Evolutionary conservation across 108 stramenopile species (phyloP).

Genomic region (Epithemia pelagica): DNA sequence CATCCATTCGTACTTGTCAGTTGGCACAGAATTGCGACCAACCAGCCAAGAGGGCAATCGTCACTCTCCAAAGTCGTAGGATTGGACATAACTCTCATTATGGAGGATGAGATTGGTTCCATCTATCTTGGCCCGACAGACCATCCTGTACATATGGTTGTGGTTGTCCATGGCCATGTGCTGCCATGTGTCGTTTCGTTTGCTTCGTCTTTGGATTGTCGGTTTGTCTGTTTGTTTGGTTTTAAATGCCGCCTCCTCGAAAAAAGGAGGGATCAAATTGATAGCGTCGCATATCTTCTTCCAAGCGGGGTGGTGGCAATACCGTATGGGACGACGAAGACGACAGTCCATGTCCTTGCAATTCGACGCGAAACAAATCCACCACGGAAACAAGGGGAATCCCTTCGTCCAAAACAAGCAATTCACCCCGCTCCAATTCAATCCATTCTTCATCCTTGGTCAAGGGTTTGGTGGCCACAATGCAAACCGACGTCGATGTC

Average conservation of each 20-base stretch:
- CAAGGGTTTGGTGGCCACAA: slow-evolving; percentile 79
- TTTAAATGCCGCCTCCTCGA: slow-evolving; percentile 33
- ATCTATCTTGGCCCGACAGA: too few relatives aligned
- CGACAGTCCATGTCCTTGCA: slow-evolving; percentile 47
- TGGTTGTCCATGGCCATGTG: too few relatives aligned
- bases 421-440: slow-evolving; percentile 54
- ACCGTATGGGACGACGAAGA: slow-evolving; percentile 9
- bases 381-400: slow-evolving; percentile 32
- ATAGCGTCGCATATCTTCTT: slow-evolving; percentile 38
- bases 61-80: too few relatives aligned
- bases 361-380: slow-evolving; percentile 44
- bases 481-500: slow-evolving; percentile 51
- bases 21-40: too few relatives aligned
- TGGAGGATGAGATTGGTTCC: too few relatives aligned
- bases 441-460: slow-evolving; percentile 67
- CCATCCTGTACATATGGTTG: too few relatives aligned
- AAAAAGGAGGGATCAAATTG: slow-evolving; percentile 23
- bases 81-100: too few relatives aligned
- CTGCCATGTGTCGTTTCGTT: too few relatives aligned
- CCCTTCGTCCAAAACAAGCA: slow-evolving; percentile 69
- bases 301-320: slow-evolving; percentile 13
- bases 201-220: too few relatives aligned
- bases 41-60: too few relatives aligned
- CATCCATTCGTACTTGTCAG: too few relatives aligned
- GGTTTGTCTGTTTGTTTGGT: too few relatives aligned